Evolutionary conservation across 129 eudicot genomes (phyloP).

Genomic region (Flaveria linearis): DNA sequence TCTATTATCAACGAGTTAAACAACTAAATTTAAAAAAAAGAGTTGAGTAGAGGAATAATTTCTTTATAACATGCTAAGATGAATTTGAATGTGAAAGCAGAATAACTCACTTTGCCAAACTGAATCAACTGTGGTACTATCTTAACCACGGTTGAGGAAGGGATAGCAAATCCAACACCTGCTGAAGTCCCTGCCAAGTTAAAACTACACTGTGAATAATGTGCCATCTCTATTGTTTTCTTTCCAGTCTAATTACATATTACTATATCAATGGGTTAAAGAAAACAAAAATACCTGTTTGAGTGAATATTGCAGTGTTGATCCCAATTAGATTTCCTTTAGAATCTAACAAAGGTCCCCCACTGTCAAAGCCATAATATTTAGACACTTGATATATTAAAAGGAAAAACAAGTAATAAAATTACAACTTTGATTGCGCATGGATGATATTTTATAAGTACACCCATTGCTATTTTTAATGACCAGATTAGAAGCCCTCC

Average conservation of each 20-base stretch:
- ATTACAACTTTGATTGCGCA: background rate
- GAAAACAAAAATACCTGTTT: slow-evolving; percentile 55
- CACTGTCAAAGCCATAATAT: slow-evolving; percentile 49
- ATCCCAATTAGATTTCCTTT: slow-evolving; percentile 92
- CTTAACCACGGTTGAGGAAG: slow-evolving; percentile 80
- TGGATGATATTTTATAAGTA: background rate
- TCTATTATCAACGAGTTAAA: background rate
- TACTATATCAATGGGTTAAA: slow-evolving; percentile 10
- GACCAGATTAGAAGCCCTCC: background rate
- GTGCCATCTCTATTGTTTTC: background rate
- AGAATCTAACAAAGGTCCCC: slow-evolving; percentile 93
- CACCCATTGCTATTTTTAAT: background rate
- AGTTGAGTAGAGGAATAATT: background rate
- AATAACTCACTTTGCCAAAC: slow-evolving; percentile 73
- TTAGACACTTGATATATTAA: slow-evolving; percentile 8
- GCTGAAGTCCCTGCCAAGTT: slow-evolving; percentile 80
- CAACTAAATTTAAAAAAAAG: background rate
- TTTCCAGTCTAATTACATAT: background rate
- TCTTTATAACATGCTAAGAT: slow-evolving; percentile 2
- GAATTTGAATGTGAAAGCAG: background rate
- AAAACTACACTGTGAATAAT: slow-evolving; percentile 5
- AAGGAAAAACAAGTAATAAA: background rate
- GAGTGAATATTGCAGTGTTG: slow-evolving; percentile 95
- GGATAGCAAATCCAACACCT: slow-evolving; percentile 97
- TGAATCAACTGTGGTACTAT: slow-evolving; percentile 86